Conservation (phyloP, 148 eudicot species). For the Dysphania ambrosioides region DNA sequence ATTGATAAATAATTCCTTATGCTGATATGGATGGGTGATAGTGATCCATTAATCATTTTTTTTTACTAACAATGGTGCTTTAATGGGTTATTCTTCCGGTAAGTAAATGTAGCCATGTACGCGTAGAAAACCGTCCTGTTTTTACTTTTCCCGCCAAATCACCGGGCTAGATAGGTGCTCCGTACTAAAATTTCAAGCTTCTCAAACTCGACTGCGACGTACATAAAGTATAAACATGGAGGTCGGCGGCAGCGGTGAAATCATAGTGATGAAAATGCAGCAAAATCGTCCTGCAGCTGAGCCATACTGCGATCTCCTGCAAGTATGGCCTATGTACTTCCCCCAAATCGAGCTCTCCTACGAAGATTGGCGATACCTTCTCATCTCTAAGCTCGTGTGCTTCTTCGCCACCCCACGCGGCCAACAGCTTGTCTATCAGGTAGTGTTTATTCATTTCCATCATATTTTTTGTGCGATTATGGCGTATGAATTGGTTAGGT, state of each 20-base stretch:
- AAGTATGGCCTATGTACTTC: constrained; percentile 52
- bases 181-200: too few relatives aligned
- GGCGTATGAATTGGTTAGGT: neutral
- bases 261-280: constrained; percentile 26
- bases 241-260: constrained; percentile 22
- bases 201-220: too few relatives aligned
- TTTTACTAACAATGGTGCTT: too few relatives aligned
- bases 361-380: constrained; percentile 40
- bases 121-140: too few relatives aligned
- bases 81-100: too few relatives aligned
- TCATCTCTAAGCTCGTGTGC: constrained; percentile 49
- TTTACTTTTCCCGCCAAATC: too few relatives aligned
- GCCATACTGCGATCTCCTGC: constrained; percentile 29
- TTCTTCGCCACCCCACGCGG: constrained; percentile 68
- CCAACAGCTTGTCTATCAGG: constrained; percentile 54
- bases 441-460: constrained; percentile 2
- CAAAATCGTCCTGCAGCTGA: constrained; percentile 13
- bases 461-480: neutral
- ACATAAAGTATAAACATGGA: too few relatives aligned
- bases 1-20: too few relatives aligned
- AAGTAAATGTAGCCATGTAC: too few relatives aligned
- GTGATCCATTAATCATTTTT: too few relatives aligned
- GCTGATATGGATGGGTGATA: too few relatives aligned
- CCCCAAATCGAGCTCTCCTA: constrained; percentile 46
- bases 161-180: too few relatives aligned